These are phyloP conservation scores for Epichloe amarillans DNA, from an alignment of 2,329 filamentous ascomycete genomes.

Conservation along the genomic window DNA sequence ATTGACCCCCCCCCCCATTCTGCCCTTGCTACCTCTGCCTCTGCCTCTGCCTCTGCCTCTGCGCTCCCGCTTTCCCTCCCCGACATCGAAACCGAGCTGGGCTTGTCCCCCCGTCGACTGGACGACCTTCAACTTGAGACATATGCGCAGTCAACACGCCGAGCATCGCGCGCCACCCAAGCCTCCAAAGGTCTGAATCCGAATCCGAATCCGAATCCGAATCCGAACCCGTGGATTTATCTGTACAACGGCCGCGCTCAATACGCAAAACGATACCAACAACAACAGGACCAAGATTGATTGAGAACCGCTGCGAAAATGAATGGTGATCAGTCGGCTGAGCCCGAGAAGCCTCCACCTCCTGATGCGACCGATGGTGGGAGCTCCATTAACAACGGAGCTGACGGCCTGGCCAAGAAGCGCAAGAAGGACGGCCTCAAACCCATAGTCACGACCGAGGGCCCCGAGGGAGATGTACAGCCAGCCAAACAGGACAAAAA, in stretches of 20 bases:
- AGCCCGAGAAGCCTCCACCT: constrained; percentile 17
- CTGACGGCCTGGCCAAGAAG: constrained; percentile 42
- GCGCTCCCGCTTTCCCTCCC: background rate
- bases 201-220: background rate
- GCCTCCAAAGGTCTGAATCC: background rate
- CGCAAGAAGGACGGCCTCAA: constrained; percentile 62
- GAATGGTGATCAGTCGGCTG: constrained; percentile 18
- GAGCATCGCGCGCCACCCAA: background rate
- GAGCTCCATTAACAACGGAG: constrained; percentile 15
- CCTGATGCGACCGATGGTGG: constrained; percentile 5
- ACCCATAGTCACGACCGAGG: constrained; percentile 60
- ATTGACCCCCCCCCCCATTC: background rate
- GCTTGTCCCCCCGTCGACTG: background rate
- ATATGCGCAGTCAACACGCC: background rate
- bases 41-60: background rate
- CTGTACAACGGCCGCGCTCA: background rate
- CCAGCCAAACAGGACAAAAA: constrained; percentile 16
- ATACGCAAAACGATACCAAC: background rate
- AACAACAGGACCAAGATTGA: background rate
- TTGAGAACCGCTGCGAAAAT: constrained; percentile 8
- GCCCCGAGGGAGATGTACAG: constrained; percentile 11
- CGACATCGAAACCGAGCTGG: background rate
- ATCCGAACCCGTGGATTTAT: background rate
- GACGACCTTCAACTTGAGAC: constrained; percentile 2
- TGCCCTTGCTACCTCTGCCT: background rate